Conservation (phyloP, 2,329 filamentous ascomycete genomes). For the Ascochyta clinopodiicola region DNA sequence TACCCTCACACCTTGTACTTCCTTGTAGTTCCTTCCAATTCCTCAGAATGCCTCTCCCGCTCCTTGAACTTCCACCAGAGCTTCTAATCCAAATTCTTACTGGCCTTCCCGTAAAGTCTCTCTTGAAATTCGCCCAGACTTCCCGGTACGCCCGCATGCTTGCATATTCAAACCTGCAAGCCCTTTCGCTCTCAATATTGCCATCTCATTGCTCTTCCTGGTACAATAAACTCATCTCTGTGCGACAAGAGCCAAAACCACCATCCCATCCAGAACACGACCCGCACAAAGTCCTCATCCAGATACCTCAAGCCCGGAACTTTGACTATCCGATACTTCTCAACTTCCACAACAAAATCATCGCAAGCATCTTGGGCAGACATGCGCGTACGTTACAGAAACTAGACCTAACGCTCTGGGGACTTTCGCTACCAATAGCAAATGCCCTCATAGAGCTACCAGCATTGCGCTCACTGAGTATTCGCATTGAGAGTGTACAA, state of each 20-base stretch:
- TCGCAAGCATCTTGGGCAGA: conserved; percentile 31
- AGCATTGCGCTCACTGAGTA: conserved; percentile 30
- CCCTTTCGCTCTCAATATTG: conserved; percentile 83
- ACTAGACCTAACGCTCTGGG: conserved; percentile 41
- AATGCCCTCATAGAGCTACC: conserved; percentile 26
- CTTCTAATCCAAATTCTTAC: conserved; percentile 41
- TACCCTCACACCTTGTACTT: too few species aligned
- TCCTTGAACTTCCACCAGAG: conserved; percentile 43
- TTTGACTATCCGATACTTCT: conserved; percentile 31
- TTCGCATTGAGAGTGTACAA: conserved; percentile 33
- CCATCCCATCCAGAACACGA: conserved; percentile 7
- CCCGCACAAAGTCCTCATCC: conserved; percentile 25
- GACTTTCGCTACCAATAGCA: conserved; percentile 31
- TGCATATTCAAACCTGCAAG: conserved; percentile 47
- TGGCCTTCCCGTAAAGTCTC: conserved; percentile 39
- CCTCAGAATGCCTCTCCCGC: conserved; percentile 22
- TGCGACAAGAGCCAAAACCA: not conserved
- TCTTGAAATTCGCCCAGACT: conserved; percentile 46
- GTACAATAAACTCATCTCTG: conserved; percentile 55
- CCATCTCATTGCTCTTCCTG: conserved; percentile 58
- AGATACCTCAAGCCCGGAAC: conserved; percentile 29
- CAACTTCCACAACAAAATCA: conserved; percentile 39
- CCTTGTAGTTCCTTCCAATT: not conserved
- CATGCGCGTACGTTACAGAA: conserved; percentile 35
- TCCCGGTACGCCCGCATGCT: conserved; percentile 35